These are phyloP conservation scores for Trypanosoma conorhini DNA, from an alignment of 208 protist species.

Conservation along the genomic window DNA sequence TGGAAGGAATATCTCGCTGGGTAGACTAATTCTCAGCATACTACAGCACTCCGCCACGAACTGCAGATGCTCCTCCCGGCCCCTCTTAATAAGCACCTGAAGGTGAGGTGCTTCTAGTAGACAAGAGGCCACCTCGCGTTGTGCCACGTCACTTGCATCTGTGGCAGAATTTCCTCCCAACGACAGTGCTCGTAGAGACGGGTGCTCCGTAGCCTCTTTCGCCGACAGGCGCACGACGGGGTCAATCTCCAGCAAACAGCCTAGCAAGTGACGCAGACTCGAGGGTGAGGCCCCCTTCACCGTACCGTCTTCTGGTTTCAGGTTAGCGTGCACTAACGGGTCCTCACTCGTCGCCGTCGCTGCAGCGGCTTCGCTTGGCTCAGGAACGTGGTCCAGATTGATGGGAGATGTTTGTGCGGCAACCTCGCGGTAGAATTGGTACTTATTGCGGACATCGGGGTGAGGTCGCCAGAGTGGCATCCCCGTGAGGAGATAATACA, in stretches of 20 bases:
- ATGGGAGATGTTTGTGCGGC: conserved; percentile 45
- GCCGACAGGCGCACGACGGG: conserved; percentile 62
- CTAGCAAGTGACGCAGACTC: conserved; percentile 60
- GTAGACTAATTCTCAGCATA: conserved; percentile 53
- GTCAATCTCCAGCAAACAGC: conserved; percentile 59
- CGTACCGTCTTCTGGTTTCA: not conserved
- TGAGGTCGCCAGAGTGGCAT: conserved; percentile 20
- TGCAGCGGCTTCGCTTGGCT: conserved; percentile 16
- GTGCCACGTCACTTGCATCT: conserved; percentile 32
- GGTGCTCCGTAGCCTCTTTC: conserved; percentile 69
- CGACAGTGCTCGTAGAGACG: conserved; percentile 25
- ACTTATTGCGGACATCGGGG: conserved; percentile 29
- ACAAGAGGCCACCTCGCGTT: conserved; percentile 51
- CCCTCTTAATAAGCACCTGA: conserved; percentile 46
- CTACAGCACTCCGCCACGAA: conserved; percentile 82
- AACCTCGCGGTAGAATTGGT: conserved; percentile 74
- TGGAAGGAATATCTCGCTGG: conserved; percentile 54
- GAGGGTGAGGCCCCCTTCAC: conserved; percentile 23
- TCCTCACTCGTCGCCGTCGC: not conserved
- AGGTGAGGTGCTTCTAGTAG: conserved; percentile 53
- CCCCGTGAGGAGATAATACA: conserved; percentile 81
- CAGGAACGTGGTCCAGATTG: conserved; percentile 43
- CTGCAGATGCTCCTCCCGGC: conserved; percentile 72
- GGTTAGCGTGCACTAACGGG: not conserved
- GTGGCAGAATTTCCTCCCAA: not conserved